Evolutionary conservation across 1,139 yeast genomes (phyloP), one percentile per base, ranked within the genome.

Genomic region (Yamadazyma atlantica): DNA sequence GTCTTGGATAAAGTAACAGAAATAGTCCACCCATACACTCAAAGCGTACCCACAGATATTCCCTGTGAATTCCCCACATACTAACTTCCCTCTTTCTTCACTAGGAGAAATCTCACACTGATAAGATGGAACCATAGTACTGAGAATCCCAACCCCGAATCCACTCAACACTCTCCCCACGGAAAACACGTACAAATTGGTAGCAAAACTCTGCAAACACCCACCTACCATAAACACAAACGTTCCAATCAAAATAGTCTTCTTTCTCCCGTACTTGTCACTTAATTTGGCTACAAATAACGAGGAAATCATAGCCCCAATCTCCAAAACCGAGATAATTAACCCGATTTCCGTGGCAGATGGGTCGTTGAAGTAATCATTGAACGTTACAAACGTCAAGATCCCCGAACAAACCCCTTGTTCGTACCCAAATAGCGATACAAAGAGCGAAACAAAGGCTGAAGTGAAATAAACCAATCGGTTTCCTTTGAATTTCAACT

Each of bases 331-430:
- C 9, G 78, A 73, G 17, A 76, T 73, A 42, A 75, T 65, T 9
- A 76, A 52, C 2, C 82, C 82, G 34, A 76, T 69, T 41, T 65
- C 63, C 1, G 76, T 55, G 22, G 77, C 62, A 12, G 61, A 55
- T 3, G 82, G 82, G 32, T 70, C 46, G 44, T 68, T 44, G 47
- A 74, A 76, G 51, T 66, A 75, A 29, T 50, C 45, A 18, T 57
- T 58, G 48, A 76, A 76, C 1, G 77, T 70, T 13, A 57, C 69
- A 43, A 62, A 70, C n/a, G 74, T 69, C 35, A 70, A 54, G 32
- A 88, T 79, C 3, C 95, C 92, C 25, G 88, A 80, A 80, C 90
- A 85, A 34, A 87, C 95, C 39, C 96, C 96, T 61, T 88, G 96
- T 57, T 88, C 96, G 60, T 85, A 88, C 4, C 96, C 96, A 57